These are phyloP conservation scores for Apiospora arundinis DNA, from an alignment of 2,329 filamentous ascomycete genomes.

Conservation along the genomic window DNA sequence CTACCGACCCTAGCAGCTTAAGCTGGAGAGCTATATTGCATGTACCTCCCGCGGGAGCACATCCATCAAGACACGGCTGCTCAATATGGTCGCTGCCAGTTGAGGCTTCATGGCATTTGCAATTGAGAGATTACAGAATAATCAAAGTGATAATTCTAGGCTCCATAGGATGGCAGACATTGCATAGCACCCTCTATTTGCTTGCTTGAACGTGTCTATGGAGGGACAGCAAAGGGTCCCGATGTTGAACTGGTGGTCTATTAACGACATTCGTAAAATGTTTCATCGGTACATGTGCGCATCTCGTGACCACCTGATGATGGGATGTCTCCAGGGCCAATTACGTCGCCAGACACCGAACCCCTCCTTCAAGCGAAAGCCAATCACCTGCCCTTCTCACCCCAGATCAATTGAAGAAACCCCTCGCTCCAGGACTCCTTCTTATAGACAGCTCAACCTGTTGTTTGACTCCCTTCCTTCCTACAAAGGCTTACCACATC, in stretches of 20 bases:
- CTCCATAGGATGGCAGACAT: not conserved
- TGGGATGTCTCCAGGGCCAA: constrained; percentile 16
- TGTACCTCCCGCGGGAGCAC: not conserved
- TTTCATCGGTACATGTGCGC: constrained; percentile 16
- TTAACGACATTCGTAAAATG: constrained; percentile 3
- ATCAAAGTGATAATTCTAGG: not conserved
- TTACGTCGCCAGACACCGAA: constrained; percentile 18
- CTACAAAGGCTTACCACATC: constrained; percentile 4
- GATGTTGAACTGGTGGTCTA: not conserved
- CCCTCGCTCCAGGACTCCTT: constrained; percentile 4
- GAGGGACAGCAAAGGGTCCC: not conserved
- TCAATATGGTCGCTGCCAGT: not conserved
- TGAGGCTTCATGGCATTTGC: not conserved
- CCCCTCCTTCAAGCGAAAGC: constrained; percentile 15
- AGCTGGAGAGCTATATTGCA: constrained; percentile 12
- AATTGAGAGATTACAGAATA: not conserved
- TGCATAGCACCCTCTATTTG: not conserved
- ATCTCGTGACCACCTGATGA: constrained; percentile 17
- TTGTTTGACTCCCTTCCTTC: constrained; percentile 10
- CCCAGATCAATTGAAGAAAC: constrained; percentile 19
- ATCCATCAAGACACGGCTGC: not conserved
- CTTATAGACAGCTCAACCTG: not conserved
- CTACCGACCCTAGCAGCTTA: constrained; percentile 5
- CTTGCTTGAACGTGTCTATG: not conserved
- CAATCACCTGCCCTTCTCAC: constrained; percentile 5